Conservation (phyloP, 306 rosid genomes). For the Cicer yamashitae region DNA sequence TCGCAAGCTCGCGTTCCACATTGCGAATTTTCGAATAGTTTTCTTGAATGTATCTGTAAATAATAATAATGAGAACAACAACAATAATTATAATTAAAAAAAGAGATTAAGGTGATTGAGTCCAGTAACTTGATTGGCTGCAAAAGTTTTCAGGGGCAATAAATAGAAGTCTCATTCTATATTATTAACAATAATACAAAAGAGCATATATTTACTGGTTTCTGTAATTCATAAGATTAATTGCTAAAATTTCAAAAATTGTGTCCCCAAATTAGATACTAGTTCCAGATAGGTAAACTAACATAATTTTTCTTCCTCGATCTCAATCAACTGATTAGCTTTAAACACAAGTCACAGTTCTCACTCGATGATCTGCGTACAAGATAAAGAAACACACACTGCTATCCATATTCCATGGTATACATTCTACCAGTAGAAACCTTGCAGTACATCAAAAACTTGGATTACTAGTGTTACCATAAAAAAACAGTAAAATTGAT, state of each 20-base stretch:
- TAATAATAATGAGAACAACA: neutral
- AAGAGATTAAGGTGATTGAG: constrained; percentile 18
- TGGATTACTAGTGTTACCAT: constrained; percentile 18
- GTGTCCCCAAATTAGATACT: constrained; percentile 9
- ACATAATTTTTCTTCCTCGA: neutral
- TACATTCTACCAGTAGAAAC: constrained; percentile 19
- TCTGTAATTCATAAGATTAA: constrained; percentile 34
- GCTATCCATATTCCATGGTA: constrained; percentile 13
- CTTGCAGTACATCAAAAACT: neutral
- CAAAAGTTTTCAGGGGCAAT: constrained; percentile 21
- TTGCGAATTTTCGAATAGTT: constrained; percentile 90
- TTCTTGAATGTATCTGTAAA: constrained; percentile 80
- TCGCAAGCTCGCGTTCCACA: constrained; percentile 86
- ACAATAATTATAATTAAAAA: neutral
- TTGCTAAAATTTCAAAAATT: constrained; percentile 21
- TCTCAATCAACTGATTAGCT: neutral
- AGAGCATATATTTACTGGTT: constrained; percentile 15
- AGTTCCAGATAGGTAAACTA: constrained; percentile 19
- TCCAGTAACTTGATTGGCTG: constrained; percentile 18
- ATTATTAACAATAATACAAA: constrained; percentile 28
- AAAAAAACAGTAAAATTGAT: constrained; percentile 15
- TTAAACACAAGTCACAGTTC: constrained; percentile 15
- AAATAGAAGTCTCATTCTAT: neutral
- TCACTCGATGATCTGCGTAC: constrained; percentile 18
- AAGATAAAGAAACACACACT: neutral